Base-by-base conservation (phyloP, 495 filamentous ascomycete species). In the Penicillium cosmopolitanum region DNA sequence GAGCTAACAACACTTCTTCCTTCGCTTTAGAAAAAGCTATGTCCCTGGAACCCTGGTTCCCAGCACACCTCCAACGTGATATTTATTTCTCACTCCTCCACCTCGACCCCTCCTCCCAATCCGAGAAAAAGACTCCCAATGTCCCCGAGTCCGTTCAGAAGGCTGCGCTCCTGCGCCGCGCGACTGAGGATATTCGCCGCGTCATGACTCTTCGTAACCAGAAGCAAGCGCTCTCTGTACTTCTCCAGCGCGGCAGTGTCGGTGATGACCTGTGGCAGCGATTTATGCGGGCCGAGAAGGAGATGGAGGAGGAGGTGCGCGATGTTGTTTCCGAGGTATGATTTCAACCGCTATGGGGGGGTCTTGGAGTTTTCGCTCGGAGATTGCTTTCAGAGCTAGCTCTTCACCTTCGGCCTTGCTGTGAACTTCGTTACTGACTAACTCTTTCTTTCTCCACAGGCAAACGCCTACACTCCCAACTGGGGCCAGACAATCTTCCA, bases 401-500 rank as follows among this genome's bases (percentile, higher is more conserved):
- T 31, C 28, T 31, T 31, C 8, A 31, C 28, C 28, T 8, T 31
- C 1, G 6, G 28, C 28, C 8, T 4, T 31, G 2, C 28, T 31
- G 8, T 6, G 28, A 31, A 31, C 6, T 31, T 7, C 1, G 16
- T 44, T 33, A 13, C 31, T 46, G 53, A 23, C n/a, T 52, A n/a
- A 16, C n/a, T 19, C 4, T 7, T 33, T 58, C 13, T 35, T 38
- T 65, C 11, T 38, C 11, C 11, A 15, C 38, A 89, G 91, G 95
- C 95, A 53, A 98, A 98, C 68, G 93, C 89, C 21, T 89, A 96
- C 59, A 76, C 81, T 5, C 85, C 90, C 11, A 86, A 86, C 64
- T 98, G 95, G 95, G 95, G 95, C 63, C 88, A 93, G 66, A 85
- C 81, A 23, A 97, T 98, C 68, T 98, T 98, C 82, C 95, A 98